Evolutionary conservation across 345 rosid species (phyloP).

Genomic region (Rhodamnia argentea): DNA sequence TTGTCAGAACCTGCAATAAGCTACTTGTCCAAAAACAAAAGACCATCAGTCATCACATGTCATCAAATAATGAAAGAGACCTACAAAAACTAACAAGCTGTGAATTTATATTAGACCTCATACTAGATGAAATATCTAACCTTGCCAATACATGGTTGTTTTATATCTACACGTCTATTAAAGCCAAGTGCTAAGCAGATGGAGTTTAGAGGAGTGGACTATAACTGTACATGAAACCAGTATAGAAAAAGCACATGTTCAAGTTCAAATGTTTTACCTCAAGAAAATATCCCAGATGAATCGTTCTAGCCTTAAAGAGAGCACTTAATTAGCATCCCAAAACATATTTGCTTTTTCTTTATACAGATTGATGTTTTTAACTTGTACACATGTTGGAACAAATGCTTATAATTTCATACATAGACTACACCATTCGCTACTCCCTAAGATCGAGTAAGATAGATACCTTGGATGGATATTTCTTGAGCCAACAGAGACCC

Average conservation of each 20-base stretch:
- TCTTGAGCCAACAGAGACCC: conserved; percentile 52
- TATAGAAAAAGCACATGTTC: neutral
- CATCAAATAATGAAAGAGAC: neutral
- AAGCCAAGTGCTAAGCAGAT: neutral
- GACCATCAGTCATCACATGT: neutral
- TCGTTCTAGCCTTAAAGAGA: neutral
- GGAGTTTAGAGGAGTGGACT: neutral
- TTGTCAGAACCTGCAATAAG: conserved; percentile 36
- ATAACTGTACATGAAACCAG: neutral
- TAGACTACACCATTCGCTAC: neutral
- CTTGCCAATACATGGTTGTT: neutral
- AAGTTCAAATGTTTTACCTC: neutral
- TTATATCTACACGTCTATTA: neutral
- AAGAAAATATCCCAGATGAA: neutral
- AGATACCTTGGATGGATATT: conserved; percentile 40
- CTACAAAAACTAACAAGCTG: neutral
- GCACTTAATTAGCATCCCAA: neutral
- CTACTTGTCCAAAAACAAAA: conserved; percentile 12
- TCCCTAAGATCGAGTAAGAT: neutral
- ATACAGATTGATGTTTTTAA: neutral
- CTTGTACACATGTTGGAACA: neutral
- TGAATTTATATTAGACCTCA: neutral
- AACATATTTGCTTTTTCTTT: neutral
- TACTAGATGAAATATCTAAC: neutral
- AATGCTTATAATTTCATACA: neutral